Conservation (phyloP, 228 moss, liverwort and hornwort species). For the Sphagnum fallax region DNA sequence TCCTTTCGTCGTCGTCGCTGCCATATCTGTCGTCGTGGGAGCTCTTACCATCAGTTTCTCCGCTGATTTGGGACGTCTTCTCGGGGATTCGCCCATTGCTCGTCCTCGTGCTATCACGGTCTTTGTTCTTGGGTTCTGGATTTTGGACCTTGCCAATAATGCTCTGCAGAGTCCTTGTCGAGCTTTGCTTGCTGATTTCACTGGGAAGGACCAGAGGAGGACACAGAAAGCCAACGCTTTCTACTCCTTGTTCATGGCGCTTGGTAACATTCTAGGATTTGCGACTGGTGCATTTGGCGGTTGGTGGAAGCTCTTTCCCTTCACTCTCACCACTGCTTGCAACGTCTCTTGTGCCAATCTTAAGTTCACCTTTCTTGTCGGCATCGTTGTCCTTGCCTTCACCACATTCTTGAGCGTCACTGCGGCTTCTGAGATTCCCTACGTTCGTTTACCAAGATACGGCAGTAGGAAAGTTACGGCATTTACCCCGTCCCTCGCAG, state of each 20-base stretch:
- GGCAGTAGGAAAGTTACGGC: conserved; percentile 6
- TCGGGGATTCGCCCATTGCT: conserved; percentile 35
- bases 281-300: conserved; percentile 40
- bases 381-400: conserved; percentile 16
- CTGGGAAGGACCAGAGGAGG: conserved; percentile 33
- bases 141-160: conserved; percentile 47
- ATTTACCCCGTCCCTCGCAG: conserved; percentile 10
- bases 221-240: conserved; percentile 38
- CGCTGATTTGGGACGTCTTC: conserved; percentile 55
- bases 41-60: conserved; percentile 50
- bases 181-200: conserved; percentile 36
- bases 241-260: conserved; percentile 44
- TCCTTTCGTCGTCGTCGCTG: conserved; percentile 62
- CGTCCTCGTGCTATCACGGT: conserved; percentile 26
- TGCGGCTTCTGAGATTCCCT: conserved; percentile 3
- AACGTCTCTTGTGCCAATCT: conserved; percentile 35
- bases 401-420: conserved; percentile 33
- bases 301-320: conserved; percentile 21
- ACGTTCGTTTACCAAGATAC: neutral
- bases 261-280: conserved; percentile 47
- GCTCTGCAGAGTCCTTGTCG: conserved; percentile 46
- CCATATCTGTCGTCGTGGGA: conserved; percentile 46
- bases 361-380: conserved; percentile 46
- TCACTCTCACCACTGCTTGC: conserved; percentile 24
- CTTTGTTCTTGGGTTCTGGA: conserved; percentile 45